phyloP scores from a whole-genome alignment of 129 eudicot species.

The Helianthus tuberosus region DNA sequence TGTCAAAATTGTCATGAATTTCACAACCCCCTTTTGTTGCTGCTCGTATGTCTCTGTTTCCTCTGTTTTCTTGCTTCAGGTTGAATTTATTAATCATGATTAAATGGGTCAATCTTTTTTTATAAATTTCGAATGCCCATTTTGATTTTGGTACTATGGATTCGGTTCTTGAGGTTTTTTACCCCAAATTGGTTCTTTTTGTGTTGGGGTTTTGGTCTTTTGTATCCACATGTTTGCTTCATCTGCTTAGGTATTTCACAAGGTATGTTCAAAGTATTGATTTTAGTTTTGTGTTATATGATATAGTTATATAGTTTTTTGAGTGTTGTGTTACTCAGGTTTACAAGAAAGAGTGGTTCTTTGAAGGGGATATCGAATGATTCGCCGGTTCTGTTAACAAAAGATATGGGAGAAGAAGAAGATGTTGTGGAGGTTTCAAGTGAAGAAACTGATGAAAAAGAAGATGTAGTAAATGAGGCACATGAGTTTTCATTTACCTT shows the following conservation, averaged over 20 bases:
- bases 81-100: slow-evolving; percentile 37
- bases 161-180: slow-evolving; percentile 39
- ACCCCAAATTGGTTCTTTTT: slow-evolving; percentile 38
- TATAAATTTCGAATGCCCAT: slow-evolving; percentile 19
- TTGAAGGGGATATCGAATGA: slow-evolving; percentile 19
- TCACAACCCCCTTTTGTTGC: slow-evolving; percentile 23
- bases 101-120: slow-evolving; percentile 27
- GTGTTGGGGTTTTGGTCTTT: slow-evolving; percentile 38
- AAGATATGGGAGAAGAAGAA: slow-evolving; percentile 18
- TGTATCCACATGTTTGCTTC: slow-evolving; percentile 42
- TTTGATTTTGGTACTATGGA: slow-evolving; percentile 44
- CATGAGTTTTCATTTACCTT: slow-evolving; percentile 52
- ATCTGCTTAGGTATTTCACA: slow-evolving; percentile 51
- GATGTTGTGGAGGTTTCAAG: slow-evolving; percentile 5
- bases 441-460: slow-evolving; percentile 26
- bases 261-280: slow-evolving; percentile 43
- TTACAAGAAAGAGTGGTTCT: slow-evolving; percentile 20
- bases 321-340: slow-evolving; percentile 7
- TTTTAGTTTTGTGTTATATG: neutral
- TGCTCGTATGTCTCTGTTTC: slow-evolving; percentile 33
- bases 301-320: neutral
- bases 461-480: slow-evolving; percentile 28
- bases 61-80: slow-evolving; percentile 61
- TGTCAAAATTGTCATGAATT: slow-evolving; percentile 55
- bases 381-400: slow-evolving; percentile 13